A percentile compares a stretch with the other conserved stretches of the same genome.
Conservation (phyloP, 2,329 filamentous ascomycete species). For the Venturia asperata region DNA sequence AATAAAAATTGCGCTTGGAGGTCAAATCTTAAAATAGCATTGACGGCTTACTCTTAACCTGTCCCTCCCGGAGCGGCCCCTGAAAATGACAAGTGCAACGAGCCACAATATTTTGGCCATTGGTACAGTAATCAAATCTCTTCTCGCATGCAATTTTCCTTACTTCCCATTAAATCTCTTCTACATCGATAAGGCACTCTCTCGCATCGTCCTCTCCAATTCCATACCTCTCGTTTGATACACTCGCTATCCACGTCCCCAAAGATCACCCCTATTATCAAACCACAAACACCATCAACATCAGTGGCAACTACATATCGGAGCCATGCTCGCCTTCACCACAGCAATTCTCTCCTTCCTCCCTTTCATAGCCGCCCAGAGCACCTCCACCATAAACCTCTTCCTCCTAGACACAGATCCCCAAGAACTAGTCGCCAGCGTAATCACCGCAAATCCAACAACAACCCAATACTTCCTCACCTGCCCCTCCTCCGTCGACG, state of each 20-base stretch:
- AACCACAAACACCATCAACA: background rate
- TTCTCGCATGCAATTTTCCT: background rate
- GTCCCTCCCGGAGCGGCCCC: background rate
- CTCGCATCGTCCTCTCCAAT: background rate
- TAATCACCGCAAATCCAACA: slow-evolving; percentile 18
- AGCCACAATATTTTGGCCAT: background rate
- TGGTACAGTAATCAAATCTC: background rate
- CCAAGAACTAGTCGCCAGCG: slow-evolving; percentile 18
- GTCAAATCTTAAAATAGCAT: background rate
- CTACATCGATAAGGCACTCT: background rate
- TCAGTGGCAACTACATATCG: background rate
- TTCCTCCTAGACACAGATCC: slow-evolving; percentile 17
- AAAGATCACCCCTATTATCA: background rate
- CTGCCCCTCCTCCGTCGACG: slow-evolving; percentile 18
- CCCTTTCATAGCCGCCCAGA: slow-evolving; percentile 1
- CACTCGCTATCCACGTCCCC: background rate
- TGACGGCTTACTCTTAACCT: background rate
- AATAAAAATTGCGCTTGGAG: too few relatives aligned
- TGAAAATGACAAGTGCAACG: background rate
- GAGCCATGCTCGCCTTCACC: background rate
- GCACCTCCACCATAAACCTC: slow-evolving; percentile 15
- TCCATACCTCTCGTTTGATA: background rate
- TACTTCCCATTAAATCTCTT: background rate
- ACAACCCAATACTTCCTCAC: slow-evolving; percentile 16
- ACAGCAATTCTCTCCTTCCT: background rate